phyloP scores from a whole-genome alignment of 176 grass and related monocot genomes.

The Pontederia crassipes region DNA sequence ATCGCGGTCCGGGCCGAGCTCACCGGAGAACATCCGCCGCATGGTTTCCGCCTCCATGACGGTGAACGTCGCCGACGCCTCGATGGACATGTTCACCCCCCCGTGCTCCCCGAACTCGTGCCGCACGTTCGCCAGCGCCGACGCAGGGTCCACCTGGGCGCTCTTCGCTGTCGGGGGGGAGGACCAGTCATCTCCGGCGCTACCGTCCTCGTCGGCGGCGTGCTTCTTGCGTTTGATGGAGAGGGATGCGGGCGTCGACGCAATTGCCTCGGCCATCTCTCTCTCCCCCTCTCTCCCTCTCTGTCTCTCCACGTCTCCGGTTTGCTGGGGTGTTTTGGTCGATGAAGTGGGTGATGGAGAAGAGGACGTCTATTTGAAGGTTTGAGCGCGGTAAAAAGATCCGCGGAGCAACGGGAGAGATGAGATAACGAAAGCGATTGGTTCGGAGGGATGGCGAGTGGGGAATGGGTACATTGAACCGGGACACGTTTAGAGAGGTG shows the following conservation, averaged over 20 bases:
- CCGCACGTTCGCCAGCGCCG: slow-evolving; percentile 55
- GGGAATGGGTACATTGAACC: too few species aligned
- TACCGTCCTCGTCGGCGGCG: slow-evolving; percentile 17
- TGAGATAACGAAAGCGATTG: too few species aligned
- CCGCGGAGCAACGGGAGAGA: neutral
- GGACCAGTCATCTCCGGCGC: slow-evolving; percentile 22
- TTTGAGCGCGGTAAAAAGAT: neutral
- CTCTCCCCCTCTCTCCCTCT: too few species aligned
- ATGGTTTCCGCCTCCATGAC: slow-evolving; percentile 97
- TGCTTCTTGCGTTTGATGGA: slow-evolving; percentile 30
- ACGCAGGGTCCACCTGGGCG: slow-evolving; percentile 47
- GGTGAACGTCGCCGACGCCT: slow-evolving; percentile 98
- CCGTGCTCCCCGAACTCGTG: slow-evolving; percentile 98
- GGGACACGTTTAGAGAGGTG: too few species aligned
- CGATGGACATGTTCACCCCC: slow-evolving; percentile 99
- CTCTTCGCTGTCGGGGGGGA: slow-evolving; percentile 4
- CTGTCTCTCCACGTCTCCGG: too few species aligned
- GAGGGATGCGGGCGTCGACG: slow-evolving; percentile 20
- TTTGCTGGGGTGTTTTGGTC: neutral
- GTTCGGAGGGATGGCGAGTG: too few species aligned
- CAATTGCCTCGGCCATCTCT: neutral
- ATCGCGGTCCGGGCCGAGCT: slow-evolving; percentile 89
- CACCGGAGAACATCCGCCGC: slow-evolving; percentile 65
- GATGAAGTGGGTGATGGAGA: neutral
- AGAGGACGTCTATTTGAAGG: neutral